A percentile compares a stretch with the other conserved stretches of the same genome.
Conservation (phyloP, 208 protist species). For the Trypanosoma conorhini region DNA sequence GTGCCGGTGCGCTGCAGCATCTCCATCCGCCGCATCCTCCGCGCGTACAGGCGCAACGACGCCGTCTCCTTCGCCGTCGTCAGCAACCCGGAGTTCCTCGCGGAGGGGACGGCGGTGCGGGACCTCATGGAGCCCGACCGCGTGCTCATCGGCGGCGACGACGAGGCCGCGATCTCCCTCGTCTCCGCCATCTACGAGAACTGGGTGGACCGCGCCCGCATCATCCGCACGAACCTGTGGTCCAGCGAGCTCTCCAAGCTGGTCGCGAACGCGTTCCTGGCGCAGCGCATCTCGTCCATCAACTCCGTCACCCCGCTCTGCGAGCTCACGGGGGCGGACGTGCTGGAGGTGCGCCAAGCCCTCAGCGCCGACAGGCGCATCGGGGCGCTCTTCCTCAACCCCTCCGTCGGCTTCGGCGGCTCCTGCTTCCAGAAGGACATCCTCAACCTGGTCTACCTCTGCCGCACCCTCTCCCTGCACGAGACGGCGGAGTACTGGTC, state of each 20-base stretch:
- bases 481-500: conserved; percentile 97
- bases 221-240: conserved; percentile 96
- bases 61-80: conserved; percentile 90
- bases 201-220: conserved; percentile 92
- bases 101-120: conserved; percentile 90
- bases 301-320: conserved; percentile 96
- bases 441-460: conserved; percentile 97
- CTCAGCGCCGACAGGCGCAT: conserved; percentile 93
- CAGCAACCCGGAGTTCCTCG: conserved; percentile 98
- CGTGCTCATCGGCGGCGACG: conserved; percentile 95
- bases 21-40: conserved; percentile 45
- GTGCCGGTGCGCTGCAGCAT: conserved; percentile 78
- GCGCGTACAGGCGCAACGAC: conserved; percentile 24
- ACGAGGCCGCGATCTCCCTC: conserved; percentile 41
- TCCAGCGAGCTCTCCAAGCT: conserved; percentile 98
- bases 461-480: conserved; percentile 82
- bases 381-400: conserved; percentile 93
- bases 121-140: conserved; percentile 95
- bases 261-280: conserved; percentile 97
- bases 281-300: conserved; percentile 97
- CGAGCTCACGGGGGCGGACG: conserved; percentile 90
- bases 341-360: conserved; percentile 76
- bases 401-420: conserved; percentile 93
- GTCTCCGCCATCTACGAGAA: conserved; percentile 85
- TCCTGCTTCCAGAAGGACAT: conserved; percentile 99